Base-by-base conservation (phyloP, 2,329 filamentous ascomycete genomes). In the Orbilia ellipsospora region DNA sequence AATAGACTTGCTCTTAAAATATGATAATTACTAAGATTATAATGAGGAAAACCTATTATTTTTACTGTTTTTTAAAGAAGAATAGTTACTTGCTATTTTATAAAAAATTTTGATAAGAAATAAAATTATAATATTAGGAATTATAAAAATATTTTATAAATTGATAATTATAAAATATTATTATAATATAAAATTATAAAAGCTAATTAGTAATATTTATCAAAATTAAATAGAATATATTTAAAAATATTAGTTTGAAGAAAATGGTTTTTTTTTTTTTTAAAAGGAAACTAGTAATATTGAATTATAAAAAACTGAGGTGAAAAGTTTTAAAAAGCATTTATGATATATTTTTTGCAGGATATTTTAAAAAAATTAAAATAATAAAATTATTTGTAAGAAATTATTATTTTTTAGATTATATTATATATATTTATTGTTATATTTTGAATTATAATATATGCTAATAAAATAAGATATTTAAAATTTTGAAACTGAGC, bases 291-390 rank as follows among this genome's bases (percentile, higher is more conserved):
- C 16, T 10, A 10, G 5, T 50, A 16, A 50, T 50, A 10, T 56
- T 36, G 31, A 56, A 56, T 56, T 56, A 56, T 10, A 56, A 18
- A 23, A 54, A 26, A 54, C 26, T 26, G 20, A 54, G 26, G 26
- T 8, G n/a, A n/a, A n/a, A 23, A 20, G 20, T 5, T 26, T 26
- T 56, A 56, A 36, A 56, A 36, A 56, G 3, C 16, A 8, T 4
- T 56, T 5, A 54, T 56, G 4, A 36, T 56, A 8, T 56, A 31
- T 7, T 40, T 36, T 40, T 36, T 56, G 6, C 40, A 51, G 31
- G 48, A 45, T 45, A 48, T 60, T 48, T 60, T 60, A 4, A 5
- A 20, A 20, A 20, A 26, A 20, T 50, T 62, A 50, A 62, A 62
- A 50, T 50, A 16, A 16, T 31, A 64, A 54, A 44, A 64, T 44